These are phyloP conservation scores for Dendrothele bispora DNA, from an alignment of 768 basidiomycete species.

Conservation along the genomic window DNA sequence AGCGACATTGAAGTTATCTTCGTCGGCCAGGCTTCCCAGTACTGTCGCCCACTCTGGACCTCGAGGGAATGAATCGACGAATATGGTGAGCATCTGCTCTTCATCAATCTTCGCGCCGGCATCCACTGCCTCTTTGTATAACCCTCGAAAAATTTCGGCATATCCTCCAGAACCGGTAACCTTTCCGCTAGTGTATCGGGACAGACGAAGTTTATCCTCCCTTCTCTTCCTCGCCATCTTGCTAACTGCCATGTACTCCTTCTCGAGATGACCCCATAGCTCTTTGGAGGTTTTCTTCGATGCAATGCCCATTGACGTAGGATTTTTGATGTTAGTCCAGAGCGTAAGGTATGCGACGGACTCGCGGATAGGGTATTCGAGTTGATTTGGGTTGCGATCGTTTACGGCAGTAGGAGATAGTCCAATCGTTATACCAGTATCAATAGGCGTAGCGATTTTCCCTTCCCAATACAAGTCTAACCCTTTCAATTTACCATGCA, in stretches of 20 bases:
- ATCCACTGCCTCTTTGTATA: not conserved
- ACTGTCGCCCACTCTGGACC: not conserved
- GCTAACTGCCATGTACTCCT: not conserved
- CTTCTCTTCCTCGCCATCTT: not conserved
- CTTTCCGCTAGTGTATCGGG: not conserved
- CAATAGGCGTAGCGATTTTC: not conserved
- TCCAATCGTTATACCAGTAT: not conserved
- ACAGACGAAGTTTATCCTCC: conserved; percentile 1
- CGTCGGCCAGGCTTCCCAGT: not conserved
- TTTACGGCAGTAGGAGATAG: not conserved
- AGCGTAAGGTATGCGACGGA: not conserved
- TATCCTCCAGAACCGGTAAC: not conserved
- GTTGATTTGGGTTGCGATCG: not conserved
- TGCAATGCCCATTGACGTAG: not conserved
- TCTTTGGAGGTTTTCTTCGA: not conserved
- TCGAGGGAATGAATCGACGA: not conserved
- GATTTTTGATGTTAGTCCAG: conserved; percentile 1
- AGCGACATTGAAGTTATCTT: not conserved
- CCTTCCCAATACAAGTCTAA: conserved; percentile 1
- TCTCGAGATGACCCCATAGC: not conserved
- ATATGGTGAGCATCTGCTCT: not conserved
- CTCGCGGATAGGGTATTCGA: not conserved
- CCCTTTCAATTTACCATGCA: not conserved
- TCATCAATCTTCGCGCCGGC: not conserved
- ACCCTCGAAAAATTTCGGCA: not conserved